Evolutionary conservation across 2,329 filamentous ascomycete species (phyloP), one percentile per base, ranked within the genome.

Genomic region (Plectosphaerella cucumerina): DNA sequence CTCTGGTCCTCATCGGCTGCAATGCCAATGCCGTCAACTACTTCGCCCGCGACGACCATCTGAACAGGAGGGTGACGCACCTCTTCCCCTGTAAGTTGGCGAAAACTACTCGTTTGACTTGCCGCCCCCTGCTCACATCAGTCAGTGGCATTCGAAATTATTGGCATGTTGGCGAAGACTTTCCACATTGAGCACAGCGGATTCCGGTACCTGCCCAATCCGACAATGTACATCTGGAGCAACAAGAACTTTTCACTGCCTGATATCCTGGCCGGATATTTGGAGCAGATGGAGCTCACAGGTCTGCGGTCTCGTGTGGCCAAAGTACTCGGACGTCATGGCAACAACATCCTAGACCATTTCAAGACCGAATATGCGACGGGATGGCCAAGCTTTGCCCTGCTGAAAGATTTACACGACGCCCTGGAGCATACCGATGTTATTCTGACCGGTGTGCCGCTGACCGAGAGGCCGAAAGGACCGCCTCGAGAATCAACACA

Each of bases 121-220:
- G 15, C 35, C 2, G 10, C 6, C 18, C 5, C 39, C 6, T 17
- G n/a, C 39, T 42, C 4, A n/a, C 9, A 22, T 15, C 6, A n/a
- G 46, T 10, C 18, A 81, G 79, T 84, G 1, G 72, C 77, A 0
- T 83, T 83, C 47, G 80, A 84, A 58, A 70, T 84, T 1, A 60
- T 81, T 3, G 80, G 78, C n/a, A 83, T 84, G 80, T 63, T 83
- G 1, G 71, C 73, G 43, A 70, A 71, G 22, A 72, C 71, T 0
- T 66, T 81, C 20, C 76, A 80, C 48, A 74, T 81, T 20, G 65
- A 67, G 6, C 63, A 74, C 44, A 80, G 69, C 46, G 70, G 67
- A 51, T 83, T 77, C 54, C 77, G 77, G 2, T 74, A 75, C 61
- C 67, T 84, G 1, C 80, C 80, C 0, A 84, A 84, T 53, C 80